Conservation (phyloP, 495 filamentous ascomycete species). For the Bryoglossum gracile region DNA sequence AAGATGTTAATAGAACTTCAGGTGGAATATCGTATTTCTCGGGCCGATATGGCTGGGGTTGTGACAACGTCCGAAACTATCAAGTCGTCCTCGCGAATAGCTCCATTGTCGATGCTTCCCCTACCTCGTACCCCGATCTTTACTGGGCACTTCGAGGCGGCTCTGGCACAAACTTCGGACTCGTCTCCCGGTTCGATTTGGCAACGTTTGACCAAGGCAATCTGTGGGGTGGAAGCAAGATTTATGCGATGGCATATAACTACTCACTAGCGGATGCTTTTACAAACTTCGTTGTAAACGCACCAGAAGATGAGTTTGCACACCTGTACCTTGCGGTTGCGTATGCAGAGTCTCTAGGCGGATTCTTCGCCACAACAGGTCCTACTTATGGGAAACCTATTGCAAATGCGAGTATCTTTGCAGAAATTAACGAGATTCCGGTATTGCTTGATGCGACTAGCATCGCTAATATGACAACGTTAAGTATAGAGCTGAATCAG, state of each 20-base stretch:
- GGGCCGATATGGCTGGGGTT: conserved; percentile 37
- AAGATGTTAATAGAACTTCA: not conserved
- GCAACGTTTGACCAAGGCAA: conserved; percentile 36
- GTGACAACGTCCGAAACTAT: conserved; percentile 41
- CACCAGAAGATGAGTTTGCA: conserved; percentile 35
- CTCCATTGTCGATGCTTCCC: conserved; percentile 40
- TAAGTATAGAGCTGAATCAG: conserved; percentile 11
- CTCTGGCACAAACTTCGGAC: conserved; percentile 44
- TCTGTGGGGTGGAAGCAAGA: conserved; percentile 37
- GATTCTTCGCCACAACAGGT: conserved; percentile 8
- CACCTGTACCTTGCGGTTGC: conserved; percentile 39
- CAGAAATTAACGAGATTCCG: conserved; percentile 12
- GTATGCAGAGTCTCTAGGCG: conserved; percentile 20
- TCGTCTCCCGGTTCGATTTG: conserved; percentile 45
- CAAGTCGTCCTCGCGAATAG: conserved; percentile 49
- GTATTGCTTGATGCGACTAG: conserved; percentile 3
- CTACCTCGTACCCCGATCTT: conserved; percentile 36
- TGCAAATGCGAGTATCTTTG: conserved; percentile 25
- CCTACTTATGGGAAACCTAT: conserved; percentile 18
- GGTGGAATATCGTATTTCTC: conserved; percentile 42
- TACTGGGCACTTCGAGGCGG: conserved; percentile 51
- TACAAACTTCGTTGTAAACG: conserved; percentile 31
- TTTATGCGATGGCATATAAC: conserved; percentile 12
- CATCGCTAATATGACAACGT: conserved; percentile 3
- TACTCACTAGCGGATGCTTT: conserved; percentile 28